Conservation (phyloP, 495 filamentous ascomycete species). For the Hypoxylon lienhwacheense region DNA sequence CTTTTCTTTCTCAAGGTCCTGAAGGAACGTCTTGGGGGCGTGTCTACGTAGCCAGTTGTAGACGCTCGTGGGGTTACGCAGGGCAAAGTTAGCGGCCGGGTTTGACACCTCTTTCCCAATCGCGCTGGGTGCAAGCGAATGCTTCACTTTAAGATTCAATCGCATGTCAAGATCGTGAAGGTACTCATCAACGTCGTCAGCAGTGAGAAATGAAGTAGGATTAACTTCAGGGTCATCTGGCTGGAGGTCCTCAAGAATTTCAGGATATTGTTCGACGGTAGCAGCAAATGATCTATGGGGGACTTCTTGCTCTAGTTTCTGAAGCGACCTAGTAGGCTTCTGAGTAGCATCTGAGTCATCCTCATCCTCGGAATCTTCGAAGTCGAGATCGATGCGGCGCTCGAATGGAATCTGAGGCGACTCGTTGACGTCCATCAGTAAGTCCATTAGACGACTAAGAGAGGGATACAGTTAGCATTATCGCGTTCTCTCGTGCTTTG, state of each 20-base stretch:
- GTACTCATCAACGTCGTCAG: slow-evolving; percentile 80
- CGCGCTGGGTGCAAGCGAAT: slow-evolving; percentile 47
- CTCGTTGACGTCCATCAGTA: slow-evolving; percentile 85
- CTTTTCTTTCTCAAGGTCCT: slow-evolving; percentile 69
- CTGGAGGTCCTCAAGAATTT: slow-evolving; percentile 48
- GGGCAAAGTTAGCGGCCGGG: slow-evolving; percentile 54
- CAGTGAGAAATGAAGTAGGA: slow-evolving; percentile 64
- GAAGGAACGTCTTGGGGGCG: slow-evolving; percentile 79
- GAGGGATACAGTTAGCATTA: slow-evolving; percentile 7
- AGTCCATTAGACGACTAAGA: slow-evolving; percentile 72
- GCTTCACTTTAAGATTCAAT: slow-evolving; percentile 53
- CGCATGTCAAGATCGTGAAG: slow-evolving; percentile 69
- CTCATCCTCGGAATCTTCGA: slow-evolving; percentile 63
- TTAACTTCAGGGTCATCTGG: slow-evolving; percentile 42
- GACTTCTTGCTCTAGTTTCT: slow-evolving; percentile 44
- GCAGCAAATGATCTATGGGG: slow-evolving; percentile 46
- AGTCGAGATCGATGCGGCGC: slow-evolving; percentile 62
- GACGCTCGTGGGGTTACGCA: slow-evolving; percentile 80
- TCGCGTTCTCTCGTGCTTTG: background rate
- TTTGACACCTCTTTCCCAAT: slow-evolving; percentile 50
- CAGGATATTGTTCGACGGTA: slow-evolving; percentile 43
- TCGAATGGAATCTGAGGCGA: slow-evolving; percentile 71
- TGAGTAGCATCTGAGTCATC: slow-evolving; percentile 32
- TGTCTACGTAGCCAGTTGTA: slow-evolving; percentile 88
- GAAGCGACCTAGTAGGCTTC: slow-evolving; percentile 44